These are phyloP conservation scores for Blastocystis sp. DNA, from an alignment of 352 stramenopile genomes.

Conservation along the genomic window DNA sequence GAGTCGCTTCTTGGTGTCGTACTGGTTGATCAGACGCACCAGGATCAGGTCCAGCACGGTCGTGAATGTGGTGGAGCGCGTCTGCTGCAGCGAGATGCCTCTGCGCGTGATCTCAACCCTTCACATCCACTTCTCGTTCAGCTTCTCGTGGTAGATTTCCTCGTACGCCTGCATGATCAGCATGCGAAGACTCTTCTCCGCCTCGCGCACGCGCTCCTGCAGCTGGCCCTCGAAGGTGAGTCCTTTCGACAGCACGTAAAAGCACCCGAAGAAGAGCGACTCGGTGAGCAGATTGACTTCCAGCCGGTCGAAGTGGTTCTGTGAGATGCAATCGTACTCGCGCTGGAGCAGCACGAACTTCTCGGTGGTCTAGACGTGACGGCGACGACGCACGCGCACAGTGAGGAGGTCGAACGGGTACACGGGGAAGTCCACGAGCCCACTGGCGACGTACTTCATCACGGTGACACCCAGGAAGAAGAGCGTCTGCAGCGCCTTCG, in stretches of 20 bases:
- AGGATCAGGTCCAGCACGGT: conserved; percentile 53
- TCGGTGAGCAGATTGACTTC: conserved; percentile 50
- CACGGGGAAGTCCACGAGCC: background rate
- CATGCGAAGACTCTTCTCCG: conserved; percentile 10
- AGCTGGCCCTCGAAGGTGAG: background rate
- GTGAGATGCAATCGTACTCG: conserved; percentile 39
- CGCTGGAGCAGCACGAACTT: conserved; percentile 38
- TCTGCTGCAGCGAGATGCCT: conserved; percentile 5
- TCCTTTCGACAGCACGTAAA: conserved; percentile 56
- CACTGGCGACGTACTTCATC: conserved; percentile 44
- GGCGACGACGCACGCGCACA: background rate
- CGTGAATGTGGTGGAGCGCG: background rate
- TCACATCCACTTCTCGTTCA: background rate
- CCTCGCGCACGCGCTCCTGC: conserved; percentile 4
- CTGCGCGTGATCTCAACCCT: background rate
- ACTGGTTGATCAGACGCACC: conserved; percentile 8
- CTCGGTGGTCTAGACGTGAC: conserved; percentile 26
- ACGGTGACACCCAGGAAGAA: conserved; percentile 8
- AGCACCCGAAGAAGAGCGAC: conserved; percentile 59
- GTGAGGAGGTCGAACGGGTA: conserved; percentile 43
- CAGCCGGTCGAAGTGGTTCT: conserved; percentile 5
- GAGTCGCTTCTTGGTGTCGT: conserved; percentile 22
- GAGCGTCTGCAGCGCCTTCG: background rate
- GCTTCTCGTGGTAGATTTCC: conserved; percentile 17
- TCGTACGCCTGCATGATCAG: conserved; percentile 55